Conservation (phyloP, 2,329 filamentous ascomycete genomes). For the Sporothrix phasma region DNA sequence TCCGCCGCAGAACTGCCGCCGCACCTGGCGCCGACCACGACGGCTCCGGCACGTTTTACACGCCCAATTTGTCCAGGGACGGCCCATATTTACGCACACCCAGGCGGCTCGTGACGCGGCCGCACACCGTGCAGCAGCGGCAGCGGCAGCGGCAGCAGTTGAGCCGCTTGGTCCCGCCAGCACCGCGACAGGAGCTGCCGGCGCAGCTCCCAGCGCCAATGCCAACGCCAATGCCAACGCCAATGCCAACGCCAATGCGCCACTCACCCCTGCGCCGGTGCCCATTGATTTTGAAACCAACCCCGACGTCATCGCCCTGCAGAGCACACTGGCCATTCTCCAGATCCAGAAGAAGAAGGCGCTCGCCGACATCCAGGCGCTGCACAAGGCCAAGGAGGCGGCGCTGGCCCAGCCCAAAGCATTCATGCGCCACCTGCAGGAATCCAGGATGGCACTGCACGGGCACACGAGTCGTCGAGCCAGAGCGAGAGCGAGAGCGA, state of each 20-base stretch:
- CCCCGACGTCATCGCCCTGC: constrained; percentile 77
- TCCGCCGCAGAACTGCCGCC: constrained; percentile 29
- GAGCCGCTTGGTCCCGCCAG: neutral
- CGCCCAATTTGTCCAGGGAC: constrained; percentile 17
- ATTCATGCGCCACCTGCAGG: constrained; percentile 59
- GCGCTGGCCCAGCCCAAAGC: constrained; percentile 61
- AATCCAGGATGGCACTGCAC: constrained; percentile 33
- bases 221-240: neutral
- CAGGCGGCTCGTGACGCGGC: constrained; percentile 14
- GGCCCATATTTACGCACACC: constrained; percentile 16
- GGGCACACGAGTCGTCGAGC: constrained; percentile 24
- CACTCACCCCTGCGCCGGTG: constrained; percentile 37
- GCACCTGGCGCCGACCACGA: constrained; percentile 27
- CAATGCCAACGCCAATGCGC: neutral
- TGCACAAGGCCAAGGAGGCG: constrained; percentile 59
- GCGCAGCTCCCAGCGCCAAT: neutral
- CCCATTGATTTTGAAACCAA: constrained; percentile 55
- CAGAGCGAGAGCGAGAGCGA: constrained; percentile 27
- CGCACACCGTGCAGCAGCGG: neutral
- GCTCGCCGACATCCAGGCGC: constrained; percentile 59
- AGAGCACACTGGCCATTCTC: constrained; percentile 74
- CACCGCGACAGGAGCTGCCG: neutral
- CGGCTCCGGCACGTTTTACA: constrained; percentile 21
- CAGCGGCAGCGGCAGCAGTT: neutral
- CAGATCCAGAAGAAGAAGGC: constrained; percentile 78